These are phyloP conservation scores for Novymonas esmeraldas DNA, from an alignment of 208 protist genomes.

Conservation along the genomic window DNA sequence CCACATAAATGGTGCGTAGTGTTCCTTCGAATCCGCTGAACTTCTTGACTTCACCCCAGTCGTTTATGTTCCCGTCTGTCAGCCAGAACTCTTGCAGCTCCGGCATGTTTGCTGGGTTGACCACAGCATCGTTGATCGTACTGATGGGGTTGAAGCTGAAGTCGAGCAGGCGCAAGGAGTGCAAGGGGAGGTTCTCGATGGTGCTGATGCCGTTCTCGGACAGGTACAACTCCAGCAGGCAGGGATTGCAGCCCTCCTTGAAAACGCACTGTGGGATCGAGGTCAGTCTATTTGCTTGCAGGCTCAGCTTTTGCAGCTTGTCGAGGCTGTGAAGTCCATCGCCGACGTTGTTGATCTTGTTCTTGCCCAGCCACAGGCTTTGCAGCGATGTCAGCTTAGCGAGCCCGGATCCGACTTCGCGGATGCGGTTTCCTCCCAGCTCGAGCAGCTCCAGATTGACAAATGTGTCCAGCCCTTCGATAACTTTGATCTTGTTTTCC, in stretches of 20 bases:
- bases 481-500: constrained; percentile 92
- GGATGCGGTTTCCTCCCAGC: constrained; percentile 89
- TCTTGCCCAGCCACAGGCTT: constrained; percentile 92
- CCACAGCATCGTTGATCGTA: constrained; percentile 58
- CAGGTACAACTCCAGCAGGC: constrained; percentile 76
- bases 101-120: constrained; percentile 76
- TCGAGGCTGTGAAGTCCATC: constrained; percentile 56
- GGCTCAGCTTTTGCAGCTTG: constrained; percentile 64
- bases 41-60: constrained; percentile 84
- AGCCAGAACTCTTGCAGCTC: constrained; percentile 90
- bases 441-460: constrained; percentile 86
- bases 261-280: constrained; percentile 73
- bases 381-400: constrained; percentile 64
- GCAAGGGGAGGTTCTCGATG: constrained; percentile 72
- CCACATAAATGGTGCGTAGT: constrained; percentile 87
- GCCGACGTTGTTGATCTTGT: constrained; percentile 87
- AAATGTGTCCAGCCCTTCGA: constrained; percentile 81
- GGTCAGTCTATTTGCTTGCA: constrained; percentile 91
- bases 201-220: constrained; percentile 83
- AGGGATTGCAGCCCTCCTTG: constrained; percentile 50
- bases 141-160: constrained; percentile 88
- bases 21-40: constrained; percentile 60
- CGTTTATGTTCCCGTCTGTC: constrained; percentile 83
- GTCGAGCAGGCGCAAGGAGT: constrained; percentile 62
- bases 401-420: constrained; percentile 77